Base-by-base conservation (phyloP, 768 basidiomycete species). In the Chalciporus pseudorubinellus region DNA sequence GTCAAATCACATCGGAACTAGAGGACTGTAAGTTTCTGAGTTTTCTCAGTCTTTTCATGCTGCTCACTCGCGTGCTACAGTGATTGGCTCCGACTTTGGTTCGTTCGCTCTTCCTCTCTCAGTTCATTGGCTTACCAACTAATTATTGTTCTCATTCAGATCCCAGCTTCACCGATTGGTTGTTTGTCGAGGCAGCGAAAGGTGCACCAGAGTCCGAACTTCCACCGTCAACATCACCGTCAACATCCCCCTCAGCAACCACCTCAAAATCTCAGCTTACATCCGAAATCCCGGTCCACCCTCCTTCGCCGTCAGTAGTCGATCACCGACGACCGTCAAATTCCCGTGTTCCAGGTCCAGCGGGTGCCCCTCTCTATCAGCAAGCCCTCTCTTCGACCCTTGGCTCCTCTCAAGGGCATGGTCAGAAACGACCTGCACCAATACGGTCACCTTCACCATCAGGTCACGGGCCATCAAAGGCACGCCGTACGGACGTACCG, bases 21-120 rank as follows among this genome's bases (percentile, higher is more conserved):
- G 85, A 89, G 72, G 93, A 94, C 63, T 74, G 90, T 91, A 68
- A 63, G 69, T 24, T 16, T 36, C 18, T 46, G 16, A 31, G 4
- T 38, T 40, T 19, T 50, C 36, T 13, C 39, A 12, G 21, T 22
- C 38, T 45, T 46, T 48, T 52, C 33, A 39, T 40, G 16, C 43
- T 50, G 41, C 52, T 69, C 12, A 67, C 55, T 55, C 29, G 18
- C 40, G 39, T 45, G 26, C 44, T 39, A 19, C 52, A 80, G 78
- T 84, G 55, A 91, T 94, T 73, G 92, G 92, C n/a, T 62, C 82
- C 10, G 89, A 92, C 55, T 91, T 84, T 69, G 87, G 89, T 89
- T 69, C 56, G 77, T 70, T 48, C 40, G 33, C 18, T 51, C 40
- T 38, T 45, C 39, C 48, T 52, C 29, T 29, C n/a, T 19, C 34